Evolutionary conservation across 202 grass and related monocot genomes (phyloP).

Genomic region (Musa balbisiana): DNA sequence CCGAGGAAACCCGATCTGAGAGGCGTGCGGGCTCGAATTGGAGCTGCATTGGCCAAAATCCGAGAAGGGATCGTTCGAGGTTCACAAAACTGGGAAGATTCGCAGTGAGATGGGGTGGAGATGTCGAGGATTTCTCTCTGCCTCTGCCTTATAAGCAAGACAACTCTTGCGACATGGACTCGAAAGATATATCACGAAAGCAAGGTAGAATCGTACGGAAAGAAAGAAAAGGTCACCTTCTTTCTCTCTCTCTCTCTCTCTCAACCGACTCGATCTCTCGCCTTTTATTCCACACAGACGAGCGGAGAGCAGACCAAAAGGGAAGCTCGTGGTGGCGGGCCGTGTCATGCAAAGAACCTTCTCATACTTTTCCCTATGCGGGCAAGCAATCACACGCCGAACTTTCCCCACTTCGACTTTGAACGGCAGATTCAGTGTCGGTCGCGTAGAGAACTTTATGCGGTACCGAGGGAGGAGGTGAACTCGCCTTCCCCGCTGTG

Average conservation of each 20-base stretch:
- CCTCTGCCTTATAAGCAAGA: slow-evolving; percentile 74
- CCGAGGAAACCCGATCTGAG: neutral
- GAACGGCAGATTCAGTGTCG: neutral
- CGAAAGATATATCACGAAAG: neutral
- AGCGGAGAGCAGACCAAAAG: neutral
- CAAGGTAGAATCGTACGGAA: slow-evolving; percentile 26
- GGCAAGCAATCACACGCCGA: neutral
- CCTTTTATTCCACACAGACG: neutral
- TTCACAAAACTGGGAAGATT: neutral
- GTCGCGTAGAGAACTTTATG: neutral
- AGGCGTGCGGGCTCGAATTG: slow-evolving; percentile 25
- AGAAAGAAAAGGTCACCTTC: neutral
- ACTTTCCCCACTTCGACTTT: too few species aligned
- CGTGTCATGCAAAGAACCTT: too few species aligned
- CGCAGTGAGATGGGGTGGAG: too few species aligned
- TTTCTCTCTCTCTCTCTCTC: slow-evolving; percentile 13
- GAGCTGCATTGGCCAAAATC: slow-evolving; percentile 32
- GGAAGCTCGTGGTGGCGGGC: neutral
- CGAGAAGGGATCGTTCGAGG: neutral
- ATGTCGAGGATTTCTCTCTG: slow-evolving; percentile 41
- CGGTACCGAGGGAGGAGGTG: neutral
- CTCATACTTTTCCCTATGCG: neutral
- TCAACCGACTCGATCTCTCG: neutral
- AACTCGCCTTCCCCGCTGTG: neutral
- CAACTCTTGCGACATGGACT: slow-evolving; percentile 7